Percentiles rank a stretch among this genome's conserved stretches.
phyloP scores from a whole-genome alignment of 768 basidiomycete genomes.

The Cyclocybe aegerita region DNA sequence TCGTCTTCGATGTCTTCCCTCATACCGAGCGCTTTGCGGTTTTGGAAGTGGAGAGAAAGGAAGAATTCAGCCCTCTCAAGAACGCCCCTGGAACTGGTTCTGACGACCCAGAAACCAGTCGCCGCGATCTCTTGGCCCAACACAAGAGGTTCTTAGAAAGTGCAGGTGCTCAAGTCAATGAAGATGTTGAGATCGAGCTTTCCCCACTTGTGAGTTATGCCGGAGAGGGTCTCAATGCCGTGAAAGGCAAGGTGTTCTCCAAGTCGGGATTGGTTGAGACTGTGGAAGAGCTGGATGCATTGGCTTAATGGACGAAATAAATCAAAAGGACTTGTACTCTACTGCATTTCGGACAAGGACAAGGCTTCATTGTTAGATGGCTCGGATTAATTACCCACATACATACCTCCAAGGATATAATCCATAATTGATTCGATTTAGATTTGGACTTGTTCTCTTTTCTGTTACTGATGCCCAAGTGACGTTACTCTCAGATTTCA shows the following conservation, averaged over 20 bases:
- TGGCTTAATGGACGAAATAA: conserved; percentile 38
- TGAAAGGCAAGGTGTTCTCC: conserved; percentile 76
- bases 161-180: conserved; percentile 72
- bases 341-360: conserved; percentile 7
- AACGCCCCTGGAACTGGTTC: conserved; percentile 92
- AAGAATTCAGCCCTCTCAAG: conserved; percentile 97
- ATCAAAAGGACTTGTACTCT: conserved; percentile 9
- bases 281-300: conserved; percentile 69
- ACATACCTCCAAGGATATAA: neutral
- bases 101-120: conserved; percentile 89
- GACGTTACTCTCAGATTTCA: neutral
- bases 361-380: neutral
- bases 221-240: conserved; percentile 83
- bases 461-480: too few relatives aligned
- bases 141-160: conserved; percentile 80
- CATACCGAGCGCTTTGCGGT: conserved; percentile 82
- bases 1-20: conserved; percentile 99
- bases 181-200: conserved; percentile 85
- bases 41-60: conserved; percentile 81
- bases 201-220: conserved; percentile 87
- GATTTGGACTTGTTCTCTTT: neutral
- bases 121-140: conserved; percentile 85
- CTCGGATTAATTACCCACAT: neutral
- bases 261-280: conserved; percentile 70
- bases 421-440: neutral